Conservation (phyloP, 495 filamentous ascomycete genomes). For the Penicillium paxilli region DNA sequence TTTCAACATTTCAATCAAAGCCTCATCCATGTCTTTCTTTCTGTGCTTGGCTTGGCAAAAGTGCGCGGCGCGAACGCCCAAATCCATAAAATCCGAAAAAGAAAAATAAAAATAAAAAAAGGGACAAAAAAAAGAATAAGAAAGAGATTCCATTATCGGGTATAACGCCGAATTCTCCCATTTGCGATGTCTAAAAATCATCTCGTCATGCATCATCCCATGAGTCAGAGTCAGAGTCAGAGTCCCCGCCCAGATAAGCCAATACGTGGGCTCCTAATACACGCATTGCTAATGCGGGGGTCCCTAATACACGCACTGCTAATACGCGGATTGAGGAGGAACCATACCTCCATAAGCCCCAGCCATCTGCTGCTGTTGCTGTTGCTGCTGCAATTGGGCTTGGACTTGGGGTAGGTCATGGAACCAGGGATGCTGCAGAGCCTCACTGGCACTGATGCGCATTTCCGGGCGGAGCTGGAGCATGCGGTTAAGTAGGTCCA, state of each 20-base stretch:
- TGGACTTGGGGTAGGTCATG: slow-evolving; percentile 57
- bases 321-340: slow-evolving; percentile 42
- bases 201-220: slow-evolving; percentile 30
- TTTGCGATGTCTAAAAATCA: slow-evolving; percentile 34
- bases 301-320: slow-evolving; percentile 5
- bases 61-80: neutral
- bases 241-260: no score
- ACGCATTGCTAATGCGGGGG: no score
- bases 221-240: no score
- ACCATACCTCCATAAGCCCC: slow-evolving; percentile 44
- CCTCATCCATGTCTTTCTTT: no score
- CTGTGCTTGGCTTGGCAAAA: no score
- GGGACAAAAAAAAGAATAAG: slow-evolving; percentile 4
- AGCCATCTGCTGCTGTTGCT: slow-evolving; percentile 44
- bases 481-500: slow-evolving; percentile 87
- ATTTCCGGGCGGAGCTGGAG: slow-evolving; percentile 91
- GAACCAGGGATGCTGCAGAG: slow-evolving; percentile 91
- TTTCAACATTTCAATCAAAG: no score
- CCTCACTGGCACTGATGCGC: slow-evolving; percentile 80
- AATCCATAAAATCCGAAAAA: neutral
- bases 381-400: slow-evolving; percentile 49
- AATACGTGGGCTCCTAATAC: no score
- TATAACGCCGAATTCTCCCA: slow-evolving; percentile 40
- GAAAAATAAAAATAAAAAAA: neutral
- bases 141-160: slow-evolving; percentile 21